Evolutionary conservation across 1,284 basidiomycete species (phyloP).

Genomic region (Cryptococcus sp.): DNA sequence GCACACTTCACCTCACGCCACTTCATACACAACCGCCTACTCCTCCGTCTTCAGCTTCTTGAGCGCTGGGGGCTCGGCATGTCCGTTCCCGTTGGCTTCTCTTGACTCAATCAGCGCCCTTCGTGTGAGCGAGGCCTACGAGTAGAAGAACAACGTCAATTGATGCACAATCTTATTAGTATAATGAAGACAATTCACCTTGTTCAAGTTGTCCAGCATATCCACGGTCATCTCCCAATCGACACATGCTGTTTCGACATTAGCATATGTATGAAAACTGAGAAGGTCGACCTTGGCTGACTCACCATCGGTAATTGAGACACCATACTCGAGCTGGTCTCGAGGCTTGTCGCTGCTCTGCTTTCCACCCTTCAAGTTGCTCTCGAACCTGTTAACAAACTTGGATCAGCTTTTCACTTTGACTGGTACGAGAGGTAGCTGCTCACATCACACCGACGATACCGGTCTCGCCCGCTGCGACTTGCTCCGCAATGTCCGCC

Average conservation of each 20-base stretch:
- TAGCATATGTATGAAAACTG: too few relatives aligned
- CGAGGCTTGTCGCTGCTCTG: constrained; percentile 66
- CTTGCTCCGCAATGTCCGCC: constrained; percentile 73
- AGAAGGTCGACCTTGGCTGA: too few relatives aligned
- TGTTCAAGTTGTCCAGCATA: constrained; percentile 75
- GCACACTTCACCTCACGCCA: too few relatives aligned
- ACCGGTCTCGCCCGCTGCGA: constrained; percentile 70
- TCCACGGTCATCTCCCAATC: constrained; percentile 73
- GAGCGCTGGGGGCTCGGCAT: constrained; percentile 24
- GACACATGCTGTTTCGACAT: constrained; percentile 64
- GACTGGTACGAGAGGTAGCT: background rate
- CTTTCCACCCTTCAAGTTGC: constrained; percentile 81
- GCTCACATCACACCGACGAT: constrained; percentile 89
- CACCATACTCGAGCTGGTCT: constrained; percentile 71
- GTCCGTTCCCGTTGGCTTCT: constrained; percentile 27
- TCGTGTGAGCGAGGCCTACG: constrained; percentile 38
- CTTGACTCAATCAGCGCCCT: constrained; percentile 37
- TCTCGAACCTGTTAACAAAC: constrained; percentile 63
- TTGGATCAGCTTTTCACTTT: background rate
- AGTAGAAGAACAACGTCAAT: background rate
- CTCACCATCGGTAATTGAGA: constrained; percentile 79
- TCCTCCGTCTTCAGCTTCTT: constrained; percentile 31
- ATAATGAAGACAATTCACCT: constrained; percentile 39
- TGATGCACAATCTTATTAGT: background rate
- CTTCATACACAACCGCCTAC: background rate